These are phyloP conservation scores for Gaillardinia entomophila DNA, from an alignment of 805 yeast species.

Conservation along the genomic window DNA sequence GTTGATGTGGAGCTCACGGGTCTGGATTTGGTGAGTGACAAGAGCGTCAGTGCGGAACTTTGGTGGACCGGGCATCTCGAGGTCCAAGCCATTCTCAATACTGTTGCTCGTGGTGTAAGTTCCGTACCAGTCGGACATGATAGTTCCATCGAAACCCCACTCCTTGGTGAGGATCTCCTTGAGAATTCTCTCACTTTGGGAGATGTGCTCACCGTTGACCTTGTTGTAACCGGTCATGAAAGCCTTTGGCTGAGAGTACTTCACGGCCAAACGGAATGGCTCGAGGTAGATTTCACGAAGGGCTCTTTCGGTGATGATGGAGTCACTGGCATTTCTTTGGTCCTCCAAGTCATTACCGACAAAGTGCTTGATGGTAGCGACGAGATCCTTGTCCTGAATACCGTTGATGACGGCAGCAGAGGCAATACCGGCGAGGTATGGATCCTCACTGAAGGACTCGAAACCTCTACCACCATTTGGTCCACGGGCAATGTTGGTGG, in stretches of 20 bases:
- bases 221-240: constrained; percentile 28
- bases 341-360: constrained; percentile 29
- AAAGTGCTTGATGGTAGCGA: constrained; percentile 28
- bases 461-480: constrained; percentile 31
- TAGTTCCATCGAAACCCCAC: constrained; percentile 28
- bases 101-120: constrained; percentile 21
- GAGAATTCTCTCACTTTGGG: constrained; percentile 18
- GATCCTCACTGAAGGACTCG: constrained; percentile 29
- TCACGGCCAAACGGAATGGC: constrained; percentile 27
- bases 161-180: constrained; percentile 19
- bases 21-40: constrained; percentile 16
- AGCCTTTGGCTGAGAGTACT: constrained; percentile 21
- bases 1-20: constrained; percentile 19
- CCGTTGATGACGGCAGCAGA: constrained; percentile 21
- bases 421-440: constrained; percentile 23
- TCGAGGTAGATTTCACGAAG: constrained; percentile 29
- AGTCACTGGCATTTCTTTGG: constrained; percentile 23
- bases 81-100: constrained; percentile 23
- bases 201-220: constrained; percentile 24
- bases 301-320: constrained; percentile 23
- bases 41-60: constrained; percentile 11
- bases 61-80: constrained; percentile 33
- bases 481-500: constrained; percentile 28
- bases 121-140: constrained; percentile 32
- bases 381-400: constrained; percentile 21